A percentile compares a stretch with the other conserved stretches of the same genome.
Conservation (phyloP, 2,329 filamentous ascomycete species). For the Alternaria incomplexa region DNA sequence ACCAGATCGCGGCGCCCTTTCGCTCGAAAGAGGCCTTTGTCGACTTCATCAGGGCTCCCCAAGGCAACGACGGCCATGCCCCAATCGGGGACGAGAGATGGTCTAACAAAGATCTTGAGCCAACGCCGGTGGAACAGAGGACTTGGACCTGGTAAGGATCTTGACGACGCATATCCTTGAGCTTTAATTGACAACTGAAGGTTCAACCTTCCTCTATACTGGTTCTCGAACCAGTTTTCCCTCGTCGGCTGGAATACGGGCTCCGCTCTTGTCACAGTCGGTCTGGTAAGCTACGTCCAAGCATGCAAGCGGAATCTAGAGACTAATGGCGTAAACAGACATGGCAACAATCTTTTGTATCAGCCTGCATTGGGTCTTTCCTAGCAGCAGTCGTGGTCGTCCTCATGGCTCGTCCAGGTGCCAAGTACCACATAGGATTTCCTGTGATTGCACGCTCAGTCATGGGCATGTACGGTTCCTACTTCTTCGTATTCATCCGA, state of each 20-base stretch:
- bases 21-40: conserved; percentile 28
- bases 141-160: conserved; percentile 31
- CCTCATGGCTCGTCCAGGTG: conserved; percentile 32
- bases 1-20: conserved; percentile 15
- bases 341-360: conserved; percentile 33
- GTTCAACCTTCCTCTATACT: conserved; percentile 32
- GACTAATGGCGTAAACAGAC: conserved; percentile 16
- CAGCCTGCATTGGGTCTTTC: conserved; percentile 28
- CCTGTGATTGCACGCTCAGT: conserved; percentile 24
- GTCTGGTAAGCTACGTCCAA: conserved; percentile 9
- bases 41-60: conserved; percentile 18
- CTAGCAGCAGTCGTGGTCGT: conserved; percentile 30
- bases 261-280: conserved; percentile 24
- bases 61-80: conserved; percentile 17
- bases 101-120: conserved; percentile 35
- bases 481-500: conserved; percentile 50
- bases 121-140: conserved; percentile 26
- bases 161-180: not conserved
- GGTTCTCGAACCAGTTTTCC: conserved; percentile 29
- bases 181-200: not conserved
- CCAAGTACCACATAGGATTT: conserved; percentile 31
- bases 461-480: conserved; percentile 46
- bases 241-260: conserved; percentile 29
- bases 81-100: conserved; percentile 26
- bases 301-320: not conserved